These are phyloP conservation scores for Heliamphora exappendiculata DNA, from an alignment of 148 eudicot species.

Conservation along the genomic window DNA sequence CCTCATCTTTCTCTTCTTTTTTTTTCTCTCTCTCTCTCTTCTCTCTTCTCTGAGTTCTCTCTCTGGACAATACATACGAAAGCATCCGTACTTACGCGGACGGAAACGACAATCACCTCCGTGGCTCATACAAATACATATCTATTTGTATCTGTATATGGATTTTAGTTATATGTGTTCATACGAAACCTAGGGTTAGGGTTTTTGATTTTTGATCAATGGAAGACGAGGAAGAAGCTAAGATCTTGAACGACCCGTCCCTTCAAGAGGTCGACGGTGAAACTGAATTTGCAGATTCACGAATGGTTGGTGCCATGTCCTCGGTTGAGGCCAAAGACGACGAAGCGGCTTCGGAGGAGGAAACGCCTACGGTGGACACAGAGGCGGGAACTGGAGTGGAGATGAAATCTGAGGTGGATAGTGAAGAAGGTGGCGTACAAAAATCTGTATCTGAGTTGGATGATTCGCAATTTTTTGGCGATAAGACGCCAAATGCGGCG, in stretches of 20 bases:
- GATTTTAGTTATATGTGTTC: not conserved
- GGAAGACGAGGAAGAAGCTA: conserved; percentile 8
- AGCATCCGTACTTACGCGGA: not conserved
- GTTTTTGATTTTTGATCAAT: conserved; percentile 7
- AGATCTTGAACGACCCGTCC: not conserved
- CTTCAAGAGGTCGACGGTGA: not conserved
- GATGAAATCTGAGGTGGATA: not conserved
- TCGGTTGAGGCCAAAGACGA: not conserved
- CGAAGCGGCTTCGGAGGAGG: not conserved
- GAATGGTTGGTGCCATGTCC: not conserved
- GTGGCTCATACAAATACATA: not conserved
- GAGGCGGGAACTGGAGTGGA: not conserved
- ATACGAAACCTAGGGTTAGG: conserved; percentile 17
- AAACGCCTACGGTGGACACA: not conserved
- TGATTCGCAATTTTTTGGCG: not conserved
- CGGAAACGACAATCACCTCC: not conserved
- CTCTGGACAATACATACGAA: too few species aligned
- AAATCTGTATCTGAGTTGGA: not conserved
- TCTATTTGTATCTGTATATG: too few species aligned
- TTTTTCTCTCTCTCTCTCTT: not conserved
- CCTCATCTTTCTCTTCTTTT: not conserved
- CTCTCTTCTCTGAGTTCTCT: too few species aligned
- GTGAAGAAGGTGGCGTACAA: not conserved
- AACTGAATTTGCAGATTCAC: not conserved
- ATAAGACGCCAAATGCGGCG: not conserved